These are phyloP conservation scores for Sphaerulina musiva DNA, from an alignment of 2,329 filamentous ascomycete species.

Conservation along the genomic window DNA sequence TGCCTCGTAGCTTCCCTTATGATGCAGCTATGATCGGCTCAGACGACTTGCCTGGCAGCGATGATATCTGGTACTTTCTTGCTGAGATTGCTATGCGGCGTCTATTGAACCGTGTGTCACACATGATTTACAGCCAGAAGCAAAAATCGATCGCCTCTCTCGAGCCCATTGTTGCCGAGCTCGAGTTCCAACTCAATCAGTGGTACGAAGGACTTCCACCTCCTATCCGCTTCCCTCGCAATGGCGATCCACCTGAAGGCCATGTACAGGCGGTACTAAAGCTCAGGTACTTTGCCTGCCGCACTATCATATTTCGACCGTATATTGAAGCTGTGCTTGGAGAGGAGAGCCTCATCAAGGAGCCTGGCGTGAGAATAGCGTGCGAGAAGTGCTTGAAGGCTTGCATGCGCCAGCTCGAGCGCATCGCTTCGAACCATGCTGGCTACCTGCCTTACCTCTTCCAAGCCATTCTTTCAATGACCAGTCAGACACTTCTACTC, in stretches of 20 bases:
- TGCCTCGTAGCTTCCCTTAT: constrained; percentile 69
- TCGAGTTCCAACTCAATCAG: constrained; percentile 75
- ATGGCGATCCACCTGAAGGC: constrained; percentile 59
- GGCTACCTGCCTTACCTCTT: constrained; percentile 81
- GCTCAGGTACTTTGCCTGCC: constrained; percentile 75
- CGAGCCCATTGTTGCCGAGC: constrained; percentile 69
- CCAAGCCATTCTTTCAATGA: constrained; percentile 76
- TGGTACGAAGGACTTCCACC: constrained; percentile 76
- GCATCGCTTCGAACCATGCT: constrained; percentile 70
- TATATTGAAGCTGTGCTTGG: constrained; percentile 75
- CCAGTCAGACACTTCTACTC: constrained; percentile 71
- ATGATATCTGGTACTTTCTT: constrained; percentile 80
- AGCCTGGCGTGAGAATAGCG: constrained; percentile 66
- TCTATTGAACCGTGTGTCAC: constrained; percentile 47
- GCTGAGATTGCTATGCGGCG: constrained; percentile 74
- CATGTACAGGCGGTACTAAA: constrained; percentile 73
- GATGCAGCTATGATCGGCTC: constrained; percentile 52
- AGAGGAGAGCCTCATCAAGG: constrained; percentile 65
- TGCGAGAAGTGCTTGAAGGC: constrained; percentile 78
- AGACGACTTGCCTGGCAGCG: constrained; percentile 47
- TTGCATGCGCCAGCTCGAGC: constrained; percentile 70
- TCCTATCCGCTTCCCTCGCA: constrained; percentile 71
- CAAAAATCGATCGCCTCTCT: constrained; percentile 66
- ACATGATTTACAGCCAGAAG: constrained; percentile 28
- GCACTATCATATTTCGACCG: constrained; percentile 78